Evolutionary conservation across 2,329 filamentous ascomycete species (phyloP), one percentile per base, ranked within the genome.

Genomic region (Sordariomycetes sp.): DNA sequence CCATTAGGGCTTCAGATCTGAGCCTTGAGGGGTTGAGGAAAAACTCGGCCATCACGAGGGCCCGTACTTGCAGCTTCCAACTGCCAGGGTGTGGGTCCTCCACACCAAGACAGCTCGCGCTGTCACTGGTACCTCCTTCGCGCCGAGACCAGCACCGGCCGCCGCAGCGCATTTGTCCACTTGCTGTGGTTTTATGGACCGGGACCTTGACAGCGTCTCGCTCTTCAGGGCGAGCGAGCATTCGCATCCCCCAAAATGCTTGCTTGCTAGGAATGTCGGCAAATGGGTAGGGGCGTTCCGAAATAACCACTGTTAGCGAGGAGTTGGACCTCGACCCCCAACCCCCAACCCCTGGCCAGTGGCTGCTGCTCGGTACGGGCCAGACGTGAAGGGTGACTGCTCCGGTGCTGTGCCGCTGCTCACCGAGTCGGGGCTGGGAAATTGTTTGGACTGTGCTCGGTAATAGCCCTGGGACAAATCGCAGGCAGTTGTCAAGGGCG

Each of bases 11-110:
- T 50, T 50, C 20, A 14, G 46, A 22, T 20, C 22, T 32, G 46
- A 14, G 46, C 5, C 12, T 16, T 32, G 46, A 57, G 48, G 50
- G 50, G 40, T 18, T 34, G 35, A 28, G 18, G 25, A 57, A 57
- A 57, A 57, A 24, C 50, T 22, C 32, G 40, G 53, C 55, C 32
- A 53, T 57, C 55, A 57, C 55, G 55, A 57, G 55, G 55, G 20
- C 46, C 24, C n/a, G 20, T 22, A 57, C 55, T 57, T 57, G 55
- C 55, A 57, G 46, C 24, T 57, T 34, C 25, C 40, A 46, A 46
- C n/a, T 32, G 53, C 40, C 43, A 32, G 28, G 32, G 46, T 37
- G 55, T 51, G 55, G 55, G 55, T 50, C 48, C 46, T n/a, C 3
- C 11, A 52, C 43, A 52, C 46, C 32, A 48, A 53, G 32, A 28